Evolutionary conservation across 352 stramenopile genomes (phyloP), one percentile per base, ranked within the genome.

Genomic region (Thalassiosira livingstoniorum): DNA sequence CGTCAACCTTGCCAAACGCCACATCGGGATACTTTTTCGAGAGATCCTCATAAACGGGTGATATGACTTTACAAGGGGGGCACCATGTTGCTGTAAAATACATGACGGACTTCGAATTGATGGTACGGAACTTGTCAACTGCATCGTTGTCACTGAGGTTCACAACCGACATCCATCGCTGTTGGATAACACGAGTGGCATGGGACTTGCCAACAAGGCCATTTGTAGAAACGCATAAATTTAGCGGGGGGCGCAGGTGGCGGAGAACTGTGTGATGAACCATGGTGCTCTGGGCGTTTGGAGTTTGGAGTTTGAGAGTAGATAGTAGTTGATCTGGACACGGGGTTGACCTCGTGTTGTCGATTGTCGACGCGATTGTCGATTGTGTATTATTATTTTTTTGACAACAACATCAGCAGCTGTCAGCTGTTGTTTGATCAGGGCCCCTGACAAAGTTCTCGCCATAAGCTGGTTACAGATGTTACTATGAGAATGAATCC

Each of bases 1-100:
- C 89, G 76, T 96, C 91, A 25, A 96, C 75, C 73, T 95, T 95
- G 31, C 92, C 91, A 76, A 96, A 95, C 5, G 88, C 87, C 23
- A 94, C 82, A 73, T 89, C 82, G 29, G 81, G 78, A 81, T 94
- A 93, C 43, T 94, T 87, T 34, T 89, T 83, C 10, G 90, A 88
- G 68, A 95, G 77, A 39, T 89, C 78, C 54, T 92, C 87, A 54
- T 92, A 93, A 25, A 93, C 75, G 32, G 87, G 87, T 54, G 63
- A 58, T 25, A 82, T 86, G 77, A 72, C 69, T 65, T 91, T 91
- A 63, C 90, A 94, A 23, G 90, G 86, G 39, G 82, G 80, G 64
- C 88, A 93, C 84, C 87, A 91, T 54, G 78, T 80, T 32, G 86
- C 86, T n/a, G 89, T 94, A 62, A 92, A 94, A 63, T 94, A 94